phyloP scores from a whole-genome alignment of 345 rosid genomes.

The Excoecaria cochinchinensis region DNA sequence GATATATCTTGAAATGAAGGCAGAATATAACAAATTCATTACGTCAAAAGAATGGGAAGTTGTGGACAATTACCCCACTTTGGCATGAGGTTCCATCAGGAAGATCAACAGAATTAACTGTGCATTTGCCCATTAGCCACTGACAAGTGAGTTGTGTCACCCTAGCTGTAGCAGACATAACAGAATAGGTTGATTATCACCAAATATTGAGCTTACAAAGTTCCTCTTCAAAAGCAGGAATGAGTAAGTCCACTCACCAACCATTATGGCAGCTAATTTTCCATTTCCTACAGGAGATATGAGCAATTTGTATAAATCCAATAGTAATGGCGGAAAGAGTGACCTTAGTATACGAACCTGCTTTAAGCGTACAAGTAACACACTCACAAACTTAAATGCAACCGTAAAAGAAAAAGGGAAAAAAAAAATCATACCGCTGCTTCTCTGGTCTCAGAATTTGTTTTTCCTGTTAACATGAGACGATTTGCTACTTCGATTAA shows the following conservation, averaged over 20 bases:
- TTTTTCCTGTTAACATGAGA: constrained; percentile 58
- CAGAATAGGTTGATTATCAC: neutral
- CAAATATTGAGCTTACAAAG: neutral
- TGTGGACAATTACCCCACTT: constrained; percentile 56
- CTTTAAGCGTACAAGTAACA: neutral
- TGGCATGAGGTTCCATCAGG: constrained; percentile 67
- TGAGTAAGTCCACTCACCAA: constrained; percentile 57
- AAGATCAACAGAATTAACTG: constrained; percentile 71
- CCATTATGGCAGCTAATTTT: constrained; percentile 74
- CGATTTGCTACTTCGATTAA: constrained; percentile 70
- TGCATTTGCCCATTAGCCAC: constrained; percentile 88
- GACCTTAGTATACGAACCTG: constrained; percentile 74
- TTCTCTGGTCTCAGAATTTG: constrained; percentile 54
- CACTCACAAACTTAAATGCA: neutral
- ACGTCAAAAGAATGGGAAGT: neutral
- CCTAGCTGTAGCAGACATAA: constrained; percentile 52
- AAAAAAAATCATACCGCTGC: constrained; percentile 50
- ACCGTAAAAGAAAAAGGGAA: neutral
- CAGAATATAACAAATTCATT: neutral
- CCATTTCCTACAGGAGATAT: constrained; percentile 73
- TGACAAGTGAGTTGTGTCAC: constrained; percentile 84
- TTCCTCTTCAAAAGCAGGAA: neutral
- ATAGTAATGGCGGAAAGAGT: constrained; percentile 71
- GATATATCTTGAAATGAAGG: neutral
- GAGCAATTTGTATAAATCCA: constrained; percentile 64